Evolutionary conservation across 1,284 basidiomycete genomes (phyloP).

Genomic region (Tylopilus orsonianus): DNA sequence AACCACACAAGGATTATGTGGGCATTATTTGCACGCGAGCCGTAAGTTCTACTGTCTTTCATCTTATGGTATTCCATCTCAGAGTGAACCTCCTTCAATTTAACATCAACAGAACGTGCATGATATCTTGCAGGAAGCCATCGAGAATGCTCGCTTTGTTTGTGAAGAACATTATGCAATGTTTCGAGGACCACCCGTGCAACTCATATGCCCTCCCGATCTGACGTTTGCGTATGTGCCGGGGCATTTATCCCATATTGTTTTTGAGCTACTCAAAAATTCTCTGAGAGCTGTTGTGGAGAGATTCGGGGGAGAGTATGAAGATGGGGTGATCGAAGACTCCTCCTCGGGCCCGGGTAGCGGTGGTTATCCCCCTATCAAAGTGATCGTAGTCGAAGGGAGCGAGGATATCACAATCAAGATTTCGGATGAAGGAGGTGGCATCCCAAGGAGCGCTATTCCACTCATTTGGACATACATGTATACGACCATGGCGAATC

Average conservation of each 20-base stretch:
- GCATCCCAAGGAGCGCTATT: slow-evolving; percentile 90
- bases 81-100: neutral
- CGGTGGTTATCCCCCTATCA: slow-evolving; percentile 83
- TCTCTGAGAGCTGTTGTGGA: slow-evolving; percentile 96
- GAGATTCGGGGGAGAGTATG: slow-evolving; percentile 80
- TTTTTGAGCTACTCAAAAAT: slow-evolving; percentile 97
- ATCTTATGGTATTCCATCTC: slow-evolving; percentile 6
- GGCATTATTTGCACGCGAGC: slow-evolving; percentile 97
- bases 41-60: slow-evolving; percentile 41
- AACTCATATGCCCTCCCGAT: slow-evolving; percentile 89
- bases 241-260: slow-evolving; percentile 93
- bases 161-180: slow-evolving; percentile 97
- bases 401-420: slow-evolving; percentile 98
- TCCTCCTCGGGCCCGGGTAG: neutral
- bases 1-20: slow-evolving; percentile 88
- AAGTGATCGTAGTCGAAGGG: slow-evolving; percentile 96
- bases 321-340: slow-evolving; percentile 41
- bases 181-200: slow-evolving; percentile 94
- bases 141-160: slow-evolving; percentile 96
- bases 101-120: slow-evolving; percentile 68
- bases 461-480: slow-evolving; percentile 98
- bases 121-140: slow-evolving; percentile 94
- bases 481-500: slow-evolving; percentile 96
- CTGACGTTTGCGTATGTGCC: slow-evolving; percentile 95
- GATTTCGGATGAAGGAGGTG: slow-evolving; percentile 94